phyloP scores from a whole-genome alignment of 73 alveolate genomes.

The Uronychia setigera region DNA sequence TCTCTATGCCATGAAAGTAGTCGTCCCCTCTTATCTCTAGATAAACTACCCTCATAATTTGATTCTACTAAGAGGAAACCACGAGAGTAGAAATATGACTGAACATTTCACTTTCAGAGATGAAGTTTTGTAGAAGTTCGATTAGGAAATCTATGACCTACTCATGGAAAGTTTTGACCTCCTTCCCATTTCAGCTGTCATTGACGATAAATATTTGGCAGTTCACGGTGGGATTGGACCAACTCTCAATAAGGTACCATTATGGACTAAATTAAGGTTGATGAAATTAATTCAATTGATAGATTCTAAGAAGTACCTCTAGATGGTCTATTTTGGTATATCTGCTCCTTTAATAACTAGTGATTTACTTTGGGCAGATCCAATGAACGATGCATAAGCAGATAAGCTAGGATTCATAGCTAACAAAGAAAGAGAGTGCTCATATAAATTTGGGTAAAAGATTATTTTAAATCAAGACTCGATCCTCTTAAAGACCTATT shows the following conservation, averaged over 20 bases:
- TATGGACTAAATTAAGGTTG: not conserved
- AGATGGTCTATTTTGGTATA: conserved; percentile 62
- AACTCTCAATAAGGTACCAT: conserved; percentile 24
- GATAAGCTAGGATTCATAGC: conserved; percentile 1
- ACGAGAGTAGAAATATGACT: conserved; percentile 78
- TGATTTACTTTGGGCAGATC: conserved; percentile 77
- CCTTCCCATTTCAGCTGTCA: conserved; percentile 85
- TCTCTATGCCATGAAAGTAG: conserved; percentile 58
- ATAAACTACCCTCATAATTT: conserved; percentile 58
- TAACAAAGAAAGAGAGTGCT: conserved; percentile 35
- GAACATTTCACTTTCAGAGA: conserved; percentile 71
- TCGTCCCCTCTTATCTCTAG: not conserved
- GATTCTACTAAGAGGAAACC: conserved; percentile 75
- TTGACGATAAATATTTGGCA: conserved; percentile 67
- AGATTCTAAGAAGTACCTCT: conserved; percentile 62
- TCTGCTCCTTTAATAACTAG: not conserved
- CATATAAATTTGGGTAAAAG: conserved; percentile 32
- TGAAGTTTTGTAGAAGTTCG: conserved; percentile 66
- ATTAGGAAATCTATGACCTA: conserved; percentile 60
- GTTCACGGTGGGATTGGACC: conserved; percentile 80
- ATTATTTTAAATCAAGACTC: not conserved
- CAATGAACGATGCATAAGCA: conserved; percentile 43
- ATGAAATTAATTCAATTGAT: conserved; percentile 25
- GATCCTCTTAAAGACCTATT: conserved; percentile 36
- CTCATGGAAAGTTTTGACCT: conserved; percentile 80